Evolutionary conservation across 1,284 basidiomycete genomes (phyloP), one percentile per base, ranked within the genome.

Genomic region (Moesziomyces aphidis): DNA sequence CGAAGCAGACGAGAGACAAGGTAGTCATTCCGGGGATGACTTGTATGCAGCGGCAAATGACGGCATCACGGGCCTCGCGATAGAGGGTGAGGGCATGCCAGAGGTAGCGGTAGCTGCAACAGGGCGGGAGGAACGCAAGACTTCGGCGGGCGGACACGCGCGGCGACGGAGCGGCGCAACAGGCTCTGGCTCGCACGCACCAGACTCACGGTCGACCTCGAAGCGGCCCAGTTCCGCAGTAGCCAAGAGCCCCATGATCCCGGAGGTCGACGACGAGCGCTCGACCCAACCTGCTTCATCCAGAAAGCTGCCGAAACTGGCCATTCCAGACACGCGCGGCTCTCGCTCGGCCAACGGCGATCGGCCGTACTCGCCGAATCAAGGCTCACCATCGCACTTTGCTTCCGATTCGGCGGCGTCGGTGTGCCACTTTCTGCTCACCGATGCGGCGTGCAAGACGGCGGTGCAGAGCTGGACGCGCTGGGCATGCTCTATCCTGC

Each of bases 401-500:
- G n/a, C 54, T 28, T 26, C 47, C n/a, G 24, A 49, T 17, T 36
- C 55, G n/a, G 24, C 19, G 19, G 49, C 19, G 17, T 19, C 44
- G 51, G 39, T n/a, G 39, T 19, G 19, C 39, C 39, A 42, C 39
- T 42, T 42, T 42, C 17, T 42, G 39, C 39, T 42, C 23, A 42
- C 50, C 50, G 8, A 42, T 45, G 10, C 51, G 34, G 22, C 47
- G 50, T 34, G 36, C 51, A 15, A 5, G 26, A 58, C 46, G 13
- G 52, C 50, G 0, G 19, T 44, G 19, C 64, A 61, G 22, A 57
- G 73, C 50, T 81, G 79, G 79, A 61, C 77, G 11, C 53, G 71
- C 24, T 80, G 79, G 79, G 69, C 66, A 5, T 79, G 69, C 60
- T 65, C 52, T 7, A 58, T 71, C n/a, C 50, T 81, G n/a, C 79